These are phyloP conservation scores for Parathielavia appendiculata DNA, from an alignment of 495 filamentous ascomycete species.

Conservation along the genomic window DNA sequence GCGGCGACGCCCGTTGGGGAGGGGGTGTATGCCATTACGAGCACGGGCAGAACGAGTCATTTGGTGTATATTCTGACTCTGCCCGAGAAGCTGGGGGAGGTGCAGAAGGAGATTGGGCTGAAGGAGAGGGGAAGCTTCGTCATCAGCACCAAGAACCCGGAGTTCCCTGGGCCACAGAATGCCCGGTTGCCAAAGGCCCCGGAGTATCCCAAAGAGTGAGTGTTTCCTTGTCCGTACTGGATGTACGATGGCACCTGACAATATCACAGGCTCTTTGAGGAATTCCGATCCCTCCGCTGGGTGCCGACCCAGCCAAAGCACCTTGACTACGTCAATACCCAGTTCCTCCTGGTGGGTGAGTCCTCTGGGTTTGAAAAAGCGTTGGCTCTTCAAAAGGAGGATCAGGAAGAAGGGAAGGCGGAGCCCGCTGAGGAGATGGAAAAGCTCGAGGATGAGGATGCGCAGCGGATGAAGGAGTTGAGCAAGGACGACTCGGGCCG, in stretches of 20 bases:
- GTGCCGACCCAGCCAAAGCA: slow-evolving; percentile 66
- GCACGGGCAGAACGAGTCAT: slow-evolving; percentile 64
- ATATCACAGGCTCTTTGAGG: slow-evolving; percentile 51
- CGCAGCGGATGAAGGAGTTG: slow-evolving; percentile 35
- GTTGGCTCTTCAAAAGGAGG: slow-evolving; percentile 51
- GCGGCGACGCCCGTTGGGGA: slow-evolving; percentile 73
- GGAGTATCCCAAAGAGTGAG: slow-evolving; percentile 70
- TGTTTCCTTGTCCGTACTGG: neutral
- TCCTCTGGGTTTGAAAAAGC: slow-evolving; percentile 60
- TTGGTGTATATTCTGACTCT: slow-evolving; percentile 79
- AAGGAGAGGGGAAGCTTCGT: slow-evolving; percentile 69
- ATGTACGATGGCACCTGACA: neutral
- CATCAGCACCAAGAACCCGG: slow-evolving; percentile 75
- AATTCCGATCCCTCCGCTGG: slow-evolving; percentile 73
- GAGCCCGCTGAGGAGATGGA: slow-evolving; percentile 52
- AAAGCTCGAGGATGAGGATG: slow-evolving; percentile 42
- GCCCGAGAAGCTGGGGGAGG: slow-evolving; percentile 61
- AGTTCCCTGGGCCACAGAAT: slow-evolving; percentile 57
- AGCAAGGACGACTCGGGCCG: slow-evolving; percentile 34
- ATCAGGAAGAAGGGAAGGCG: slow-evolving; percentile 51
- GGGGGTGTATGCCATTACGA: slow-evolving; percentile 81
- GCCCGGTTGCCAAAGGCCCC: slow-evolving; percentile 60
- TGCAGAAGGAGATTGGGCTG: slow-evolving; percentile 75
- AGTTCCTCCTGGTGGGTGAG: slow-evolving; percentile 80
- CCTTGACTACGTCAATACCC: slow-evolving; percentile 71